Evolutionary conservation across 257 asterid genomes (phyloP), one percentile per base, ranked within the genome.

Genomic region (Solanum pimpinellifolium): DNA sequence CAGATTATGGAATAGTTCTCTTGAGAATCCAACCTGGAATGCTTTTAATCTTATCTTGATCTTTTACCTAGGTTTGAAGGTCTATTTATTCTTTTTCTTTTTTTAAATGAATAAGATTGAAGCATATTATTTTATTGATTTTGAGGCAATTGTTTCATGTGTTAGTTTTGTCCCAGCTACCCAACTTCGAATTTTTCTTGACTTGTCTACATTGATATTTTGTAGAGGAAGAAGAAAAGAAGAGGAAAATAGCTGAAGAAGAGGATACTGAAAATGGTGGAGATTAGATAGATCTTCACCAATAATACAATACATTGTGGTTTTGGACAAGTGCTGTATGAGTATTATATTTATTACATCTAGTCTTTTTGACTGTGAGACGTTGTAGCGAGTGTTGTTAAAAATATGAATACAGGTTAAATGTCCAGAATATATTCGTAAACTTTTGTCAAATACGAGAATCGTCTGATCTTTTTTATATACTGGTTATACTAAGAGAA

Each of bases 161-260:
- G 21, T 60, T 47, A 37, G 41, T 33, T n/a, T 21, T 52, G 10
- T 69, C 11, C 29, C n/a, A 74, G 6, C 29, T 27, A 20, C 15
- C 4, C 6, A 12, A 25, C 29, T 37, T 9, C 25, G 66, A 25
- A 37, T 41, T 20, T 11, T 56, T 18, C 37, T 62, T n/a, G 23
- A n/a, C 14, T 16, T 73, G 20, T 9, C 41, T 31, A 65, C 39
- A 29, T 86, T 85, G 11, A 73, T 68, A 33, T 70, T 49, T 85
- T 73, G 78, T 87, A 87, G 90, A 72, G 90, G 86, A 85, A 69
- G 91, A 89, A 87, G 87, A 87, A 72, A 70, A 85, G 68, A 85
- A 72, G 76, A 89, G 89, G 86, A 89, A 84, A 60, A 72, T 87
- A 78, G 90, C 90, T 70, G 91, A 87, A 69, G 91, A 87, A 39